These are phyloP conservation scores for Entamoeba invadens DNA, from an alignment of 208 protist species.

Conservation along the genomic window DNA sequence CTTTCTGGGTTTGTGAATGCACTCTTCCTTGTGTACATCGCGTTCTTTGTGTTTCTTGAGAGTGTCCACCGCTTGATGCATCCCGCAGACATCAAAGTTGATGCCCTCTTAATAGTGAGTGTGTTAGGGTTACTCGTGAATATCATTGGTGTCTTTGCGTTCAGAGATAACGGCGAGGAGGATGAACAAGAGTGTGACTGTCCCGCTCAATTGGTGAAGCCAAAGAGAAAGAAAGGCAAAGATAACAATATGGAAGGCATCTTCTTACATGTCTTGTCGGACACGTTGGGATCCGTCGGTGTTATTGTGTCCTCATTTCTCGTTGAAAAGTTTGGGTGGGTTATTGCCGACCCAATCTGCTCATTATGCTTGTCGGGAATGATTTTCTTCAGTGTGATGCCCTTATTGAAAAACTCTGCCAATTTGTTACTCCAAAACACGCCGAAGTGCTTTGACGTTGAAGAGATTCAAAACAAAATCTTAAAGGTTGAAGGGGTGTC, in stretches of 20 bases:
- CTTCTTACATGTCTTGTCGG: constrained; percentile 20
- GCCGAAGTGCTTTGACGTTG: neutral
- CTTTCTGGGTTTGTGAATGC: constrained; percentile 15
- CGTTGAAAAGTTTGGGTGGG: neutral
- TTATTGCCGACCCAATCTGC: neutral
- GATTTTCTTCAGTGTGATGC: neutral
- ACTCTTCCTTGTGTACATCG: constrained; percentile 1
- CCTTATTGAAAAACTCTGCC: constrained; percentile 3
- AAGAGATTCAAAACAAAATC: neutral
- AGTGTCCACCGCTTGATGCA: constrained; percentile 7
- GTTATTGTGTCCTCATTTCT: constrained; percentile 10
- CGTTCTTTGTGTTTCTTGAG: constrained; percentile 12
- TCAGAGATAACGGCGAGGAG: neutral
- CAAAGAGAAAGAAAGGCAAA: neutral
- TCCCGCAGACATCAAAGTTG: neutral
- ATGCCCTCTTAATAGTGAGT: constrained; percentile 6
- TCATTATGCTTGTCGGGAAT: constrained; percentile 1
- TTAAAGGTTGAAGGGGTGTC: neutral
- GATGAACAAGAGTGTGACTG: neutral
- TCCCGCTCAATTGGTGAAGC: neutral
- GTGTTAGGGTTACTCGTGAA: constrained; percentile 13
- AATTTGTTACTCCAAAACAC: neutral
- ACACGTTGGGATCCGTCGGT: constrained; percentile 20
- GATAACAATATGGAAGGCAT: constrained; percentile 15
- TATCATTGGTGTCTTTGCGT: constrained; percentile 12